These are phyloP conservation scores for Miamiensis avidus DNA, from an alignment of 169 alveolate species.

Conservation along the genomic window DNA sequence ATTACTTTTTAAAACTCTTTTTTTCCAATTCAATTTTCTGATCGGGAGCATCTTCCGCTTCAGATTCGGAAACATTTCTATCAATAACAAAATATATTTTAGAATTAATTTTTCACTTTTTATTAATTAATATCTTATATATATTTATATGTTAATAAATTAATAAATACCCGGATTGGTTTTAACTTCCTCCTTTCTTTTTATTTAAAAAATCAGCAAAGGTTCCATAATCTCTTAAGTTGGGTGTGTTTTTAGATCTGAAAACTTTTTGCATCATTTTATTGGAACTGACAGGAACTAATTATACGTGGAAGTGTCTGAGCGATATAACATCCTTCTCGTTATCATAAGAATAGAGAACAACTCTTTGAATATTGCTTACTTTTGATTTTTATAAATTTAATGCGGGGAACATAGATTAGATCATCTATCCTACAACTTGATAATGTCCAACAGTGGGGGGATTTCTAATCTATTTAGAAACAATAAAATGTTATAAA, in stretches of 20 bases:
- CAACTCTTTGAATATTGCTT: conserved; percentile 33
- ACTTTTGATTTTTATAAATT: conserved; percentile 14
- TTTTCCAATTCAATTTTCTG: conserved; percentile 14
- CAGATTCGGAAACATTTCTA: conserved; percentile 63
- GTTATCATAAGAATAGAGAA: conserved; percentile 35
- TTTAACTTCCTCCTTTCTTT: conserved; percentile 1
- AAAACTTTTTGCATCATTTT: conserved; percentile 40
- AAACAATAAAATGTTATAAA: too few relatives aligned
- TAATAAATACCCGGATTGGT: not conserved
- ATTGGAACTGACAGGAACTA: conserved; percentile 30
- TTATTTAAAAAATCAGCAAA: conserved; percentile 22
- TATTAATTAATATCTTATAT: too few relatives aligned
- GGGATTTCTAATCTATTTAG: conserved; percentile 20
- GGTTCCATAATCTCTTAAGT: conserved; percentile 33
- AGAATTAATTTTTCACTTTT: too few relatives aligned
- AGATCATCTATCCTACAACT: conserved; percentile 41
- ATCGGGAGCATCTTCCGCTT: conserved; percentile 73
- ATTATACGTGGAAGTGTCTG: conserved; percentile 37
- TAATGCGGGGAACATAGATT: conserved; percentile 45
- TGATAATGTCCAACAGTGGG: conserved; percentile 31
- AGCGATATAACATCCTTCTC: conserved; percentile 35
- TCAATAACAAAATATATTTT: too few relatives aligned
- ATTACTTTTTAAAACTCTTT: conserved; percentile 22
- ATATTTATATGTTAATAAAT: too few relatives aligned
- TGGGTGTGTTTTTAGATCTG: conserved; percentile 38